These are phyloP conservation scores for Blastomyces gilchristii DNA, from an alignment of 2,329 filamentous ascomycete species.

Conservation along the genomic window DNA sequence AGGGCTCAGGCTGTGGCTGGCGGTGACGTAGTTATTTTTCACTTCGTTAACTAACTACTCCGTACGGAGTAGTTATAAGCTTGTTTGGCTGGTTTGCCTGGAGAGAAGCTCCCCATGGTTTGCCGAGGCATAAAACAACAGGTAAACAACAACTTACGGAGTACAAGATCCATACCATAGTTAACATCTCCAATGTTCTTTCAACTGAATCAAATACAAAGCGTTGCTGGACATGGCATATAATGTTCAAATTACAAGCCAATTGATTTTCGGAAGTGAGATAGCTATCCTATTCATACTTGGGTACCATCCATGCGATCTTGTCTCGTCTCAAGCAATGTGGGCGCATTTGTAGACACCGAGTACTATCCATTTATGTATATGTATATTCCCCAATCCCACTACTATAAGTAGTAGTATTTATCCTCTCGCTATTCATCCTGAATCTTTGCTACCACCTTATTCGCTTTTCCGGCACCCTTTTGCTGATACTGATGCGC, in stretches of 20 bases:
- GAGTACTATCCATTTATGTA: neutral
- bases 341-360: no score
- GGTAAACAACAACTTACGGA: no score
- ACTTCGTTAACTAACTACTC: no score
- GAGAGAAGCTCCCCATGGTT: neutral
- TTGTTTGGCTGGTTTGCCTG: neutral
- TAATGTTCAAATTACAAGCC: no score
- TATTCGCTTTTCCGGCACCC: slow-evolving; percentile 17
- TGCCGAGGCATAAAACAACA: neutral
- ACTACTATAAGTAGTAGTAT: no score
- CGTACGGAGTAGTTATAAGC: neutral
- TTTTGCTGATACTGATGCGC: slow-evolving; percentile 18
- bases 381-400: neutral
- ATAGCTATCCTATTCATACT: no score
- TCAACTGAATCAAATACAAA: neutral
- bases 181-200: neutral
- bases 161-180: no score
- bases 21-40: neutral
- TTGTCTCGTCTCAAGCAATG: no score
- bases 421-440: slow-evolving; percentile 8
- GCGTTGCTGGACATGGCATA: no score
- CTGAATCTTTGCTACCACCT: slow-evolving; percentile 20
- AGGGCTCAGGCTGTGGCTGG: neutral
- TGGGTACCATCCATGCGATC: no score
- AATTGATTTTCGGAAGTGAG: no score